Evolutionary conservation across 2,329 filamentous ascomycete genomes (phyloP), one percentile per base, ranked within the genome.

Genomic region (Penicillium capsulatum): DNA sequence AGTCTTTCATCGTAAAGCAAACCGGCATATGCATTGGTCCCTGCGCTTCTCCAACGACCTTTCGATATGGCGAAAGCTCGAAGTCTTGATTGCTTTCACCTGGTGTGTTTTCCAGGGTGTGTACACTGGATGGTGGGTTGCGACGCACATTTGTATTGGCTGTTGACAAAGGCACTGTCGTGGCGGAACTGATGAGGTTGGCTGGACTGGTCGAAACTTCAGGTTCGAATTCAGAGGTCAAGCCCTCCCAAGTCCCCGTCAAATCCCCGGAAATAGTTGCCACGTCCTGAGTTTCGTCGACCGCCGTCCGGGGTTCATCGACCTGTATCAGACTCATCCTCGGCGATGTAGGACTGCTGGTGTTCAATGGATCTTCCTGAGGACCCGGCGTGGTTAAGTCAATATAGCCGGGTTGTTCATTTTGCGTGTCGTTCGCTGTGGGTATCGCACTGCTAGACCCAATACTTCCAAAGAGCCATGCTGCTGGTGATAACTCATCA

Each of bases 401-500:
- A 15, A 42, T 37, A 31, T 6, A 31, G 37, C 36, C 5, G n/a
- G n/a, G n/a, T n/a, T n/a, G n/a, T n/a, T n/a, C n/a, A n/a, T n/a
- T n/a, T n/a, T n/a, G n/a, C n/a, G n/a, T n/a, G n/a, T n/a, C n/a
- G n/a, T n/a, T n/a, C n/a, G n/a, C n/a, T n/a, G n/a, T n/a, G n/a
- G n/a, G n/a, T n/a, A n/a, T n/a, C n/a, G n/a, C n/a, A n/a, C n/a
- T n/a, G n/a, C 13, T 14, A 3, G 32, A 7, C 9, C 2, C 8
- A 4, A 7, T 13, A 13, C 29, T 34, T 2, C 38, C 44, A 7
- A 53, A 42, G 11, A 67, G 24, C 9, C 43, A 36, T 16, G 61
- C 61, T 17, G 63, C 59, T 5, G 65, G 65, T 17, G 66, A 66
- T 17, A 72, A 48, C 37, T 69, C 62, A 7, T 60, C 59, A 27